Percentiles rank a stretch among this genome's conserved stretches.
Evolutionary conservation across 768 basidiomycete species (phyloP).

Genomic region (Trametes punicea): DNA sequence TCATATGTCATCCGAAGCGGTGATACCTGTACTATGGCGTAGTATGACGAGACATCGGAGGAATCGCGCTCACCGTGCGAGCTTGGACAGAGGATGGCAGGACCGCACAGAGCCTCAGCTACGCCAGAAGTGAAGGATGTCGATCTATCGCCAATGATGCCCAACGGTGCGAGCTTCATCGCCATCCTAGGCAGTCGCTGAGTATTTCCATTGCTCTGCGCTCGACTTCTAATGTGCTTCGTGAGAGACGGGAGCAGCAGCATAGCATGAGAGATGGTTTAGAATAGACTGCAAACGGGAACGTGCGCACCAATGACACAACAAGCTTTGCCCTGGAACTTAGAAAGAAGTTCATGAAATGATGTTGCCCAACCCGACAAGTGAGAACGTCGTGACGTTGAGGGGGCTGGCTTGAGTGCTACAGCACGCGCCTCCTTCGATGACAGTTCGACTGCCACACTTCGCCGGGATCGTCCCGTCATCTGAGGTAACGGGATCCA

Average conservation of each 20-base stretch:
- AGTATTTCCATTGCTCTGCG: not conserved
- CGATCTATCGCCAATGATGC: not conserved
- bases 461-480: not conserved
- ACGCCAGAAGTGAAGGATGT: not conserved
- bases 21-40: no score
- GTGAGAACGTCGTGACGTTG: slow-evolving; percentile 4
- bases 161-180: not conserved
- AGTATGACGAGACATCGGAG: not conserved
- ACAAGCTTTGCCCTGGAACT: not conserved
- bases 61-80: not conserved
- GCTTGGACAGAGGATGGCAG: not conserved
- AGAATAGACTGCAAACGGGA: slow-evolving; percentile 1
- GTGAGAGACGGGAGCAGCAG: not conserved
- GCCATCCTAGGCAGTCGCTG: not conserved
- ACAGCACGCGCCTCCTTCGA: not conserved
- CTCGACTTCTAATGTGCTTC: not conserved
- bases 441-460: not conserved
- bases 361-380: not conserved
- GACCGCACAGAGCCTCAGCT: not conserved
- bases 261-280: not conserved
- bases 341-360: slow-evolving; percentile 2
- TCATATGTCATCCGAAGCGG: not conserved
- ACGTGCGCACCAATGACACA: slow-evolving; percentile 4
- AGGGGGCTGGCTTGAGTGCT: not conserved
- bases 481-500: not conserved